Percentiles rank a stretch among this genome's conserved stretches.
These are phyloP conservation scores for Priceomyces castillae DNA, from an alignment of 805 yeast genomes.

Conservation along the genomic window DNA sequence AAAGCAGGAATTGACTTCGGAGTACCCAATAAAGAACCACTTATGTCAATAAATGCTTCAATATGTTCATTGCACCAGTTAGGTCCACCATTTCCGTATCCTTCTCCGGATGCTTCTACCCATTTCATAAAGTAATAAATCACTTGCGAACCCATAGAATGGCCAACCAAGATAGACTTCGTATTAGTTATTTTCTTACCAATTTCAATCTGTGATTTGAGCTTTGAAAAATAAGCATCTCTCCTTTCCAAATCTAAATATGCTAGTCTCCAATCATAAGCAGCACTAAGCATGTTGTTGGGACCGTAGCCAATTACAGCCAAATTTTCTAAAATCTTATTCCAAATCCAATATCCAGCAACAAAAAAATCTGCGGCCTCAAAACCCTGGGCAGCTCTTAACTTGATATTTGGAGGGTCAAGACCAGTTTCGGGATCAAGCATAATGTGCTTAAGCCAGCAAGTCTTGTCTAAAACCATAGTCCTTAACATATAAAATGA, in stretches of 20 bases:
- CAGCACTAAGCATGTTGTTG: slow-evolving; percentile 82
- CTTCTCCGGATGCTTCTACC: slow-evolving; percentile 86
- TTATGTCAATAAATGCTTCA: slow-evolving; percentile 77
- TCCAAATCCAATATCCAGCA: slow-evolving; percentile 99
- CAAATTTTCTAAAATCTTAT: slow-evolving; percentile 87
- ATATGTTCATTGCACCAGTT: slow-evolving; percentile 85
- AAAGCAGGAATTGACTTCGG: slow-evolving; percentile 92
- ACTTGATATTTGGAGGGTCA: slow-evolving; percentile 78
- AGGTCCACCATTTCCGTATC: slow-evolving; percentile 88
- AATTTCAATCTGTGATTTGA: slow-evolving; percentile 72
- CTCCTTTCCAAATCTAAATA: slow-evolving; percentile 84
- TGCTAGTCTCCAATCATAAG: slow-evolving; percentile 95
- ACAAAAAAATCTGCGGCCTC: slow-evolving; percentile 96
- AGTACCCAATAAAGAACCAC: slow-evolving; percentile 90
- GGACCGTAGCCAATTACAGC: slow-evolving; percentile 95
- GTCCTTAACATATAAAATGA: slow-evolving; percentile 91
- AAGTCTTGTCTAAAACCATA: slow-evolving; percentile 85
- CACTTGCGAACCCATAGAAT: slow-evolving; percentile 96
- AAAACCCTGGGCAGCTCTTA: slow-evolving; percentile 93
- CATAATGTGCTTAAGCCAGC: slow-evolving; percentile 92
- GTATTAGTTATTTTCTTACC: slow-evolving; percentile 50
- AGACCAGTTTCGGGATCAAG: slow-evolving; percentile 88
- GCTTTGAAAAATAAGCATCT: slow-evolving; percentile 78
- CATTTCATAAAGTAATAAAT: slow-evolving; percentile 87
- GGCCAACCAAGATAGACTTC: slow-evolving; percentile 79